Evolutionary conservation across 768 basidiomycete species (phyloP).

Genomic region (Dioszegia crocea): DNA sequence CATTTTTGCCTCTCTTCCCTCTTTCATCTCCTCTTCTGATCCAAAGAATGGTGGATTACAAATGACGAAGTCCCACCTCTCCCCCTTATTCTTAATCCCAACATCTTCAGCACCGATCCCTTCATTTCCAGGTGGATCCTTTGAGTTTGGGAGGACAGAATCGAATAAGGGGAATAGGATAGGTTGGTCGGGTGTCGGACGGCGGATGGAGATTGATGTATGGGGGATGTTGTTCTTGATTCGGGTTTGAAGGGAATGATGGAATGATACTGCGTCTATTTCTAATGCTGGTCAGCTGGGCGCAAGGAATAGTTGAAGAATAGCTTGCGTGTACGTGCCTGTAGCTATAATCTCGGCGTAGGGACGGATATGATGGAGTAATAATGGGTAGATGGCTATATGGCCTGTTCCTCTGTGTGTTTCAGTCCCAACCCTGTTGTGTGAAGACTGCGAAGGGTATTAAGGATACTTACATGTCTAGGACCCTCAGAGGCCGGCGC

Average conservation of each 20-base stretch:
- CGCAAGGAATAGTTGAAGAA: neutral
- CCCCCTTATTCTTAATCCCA: too few species aligned
- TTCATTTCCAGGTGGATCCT: too few species aligned
- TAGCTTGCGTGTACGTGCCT: slow-evolving; percentile 11
- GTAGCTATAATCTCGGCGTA: slow-evolving; percentile 24
- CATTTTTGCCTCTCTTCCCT: slow-evolving; percentile 63
- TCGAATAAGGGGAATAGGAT: slow-evolving; percentile 14
- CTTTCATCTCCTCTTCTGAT: slow-evolving; percentile 64
- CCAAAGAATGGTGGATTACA: slow-evolving; percentile 96
- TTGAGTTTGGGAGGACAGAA: neutral
- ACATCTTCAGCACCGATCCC: too few species aligned
- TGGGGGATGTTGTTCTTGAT: slow-evolving; percentile 56
- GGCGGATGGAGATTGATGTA: slow-evolving; percentile 55
- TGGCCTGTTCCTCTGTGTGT: slow-evolving; percentile 76
- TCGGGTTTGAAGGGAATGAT: slow-evolving; percentile 60
- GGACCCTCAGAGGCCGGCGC: slow-evolving; percentile 38
- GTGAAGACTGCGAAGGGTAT: neutral
- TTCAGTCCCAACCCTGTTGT: neutral
- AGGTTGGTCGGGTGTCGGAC: neutral
- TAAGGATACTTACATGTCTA: slow-evolving; percentile 78
- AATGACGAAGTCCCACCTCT: slow-evolving; percentile 69
- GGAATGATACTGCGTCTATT: slow-evolving; percentile 63
- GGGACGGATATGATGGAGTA: slow-evolving; percentile 48
- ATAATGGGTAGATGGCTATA: slow-evolving; percentile 80
- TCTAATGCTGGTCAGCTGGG: slow-evolving; percentile 54